Conservation (phyloP, 2,329 filamentous ascomycete genomes). For the Ceratocystis cacaofunesta region DNA sequence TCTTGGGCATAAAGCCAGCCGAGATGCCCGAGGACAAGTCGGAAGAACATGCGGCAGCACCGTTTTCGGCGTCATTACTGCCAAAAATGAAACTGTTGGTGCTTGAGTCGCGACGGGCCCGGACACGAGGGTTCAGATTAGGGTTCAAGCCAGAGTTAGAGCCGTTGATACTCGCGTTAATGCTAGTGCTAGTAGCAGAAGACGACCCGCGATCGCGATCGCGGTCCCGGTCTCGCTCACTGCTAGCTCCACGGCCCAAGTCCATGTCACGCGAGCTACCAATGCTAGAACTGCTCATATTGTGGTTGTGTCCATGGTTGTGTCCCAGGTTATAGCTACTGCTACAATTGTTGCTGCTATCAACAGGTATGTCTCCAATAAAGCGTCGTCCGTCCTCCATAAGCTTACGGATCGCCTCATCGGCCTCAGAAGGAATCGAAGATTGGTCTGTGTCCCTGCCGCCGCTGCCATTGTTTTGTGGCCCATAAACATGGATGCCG, state of each 20-base stretch:
- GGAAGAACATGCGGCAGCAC: constrained; percentile 26
- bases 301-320: constrained; percentile 6
- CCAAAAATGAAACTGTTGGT: constrained; percentile 15
- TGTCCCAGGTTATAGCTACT: background rate
- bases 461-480: background rate
- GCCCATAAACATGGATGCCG: background rate
- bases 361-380: constrained; percentile 37
- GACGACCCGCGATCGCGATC: background rate
- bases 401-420: constrained; percentile 75
- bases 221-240: background rate
- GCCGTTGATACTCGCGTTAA: background rate
- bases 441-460: constrained; percentile 9
- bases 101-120: constrained; percentile 10
- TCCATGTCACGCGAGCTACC: constrained; percentile 12
- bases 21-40: constrained; percentile 63
- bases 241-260: background rate
- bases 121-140: background rate
- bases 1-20: constrained; percentile 76
- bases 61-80: constrained; percentile 16
- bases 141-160: background rate
- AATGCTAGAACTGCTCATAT: constrained; percentile 7
- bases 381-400: constrained; percentile 72
- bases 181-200: constrained; percentile 4
- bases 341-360: background rate
- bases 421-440: constrained; percentile 37